A percentile compares a stretch with the other conserved stretches of the same genome.
Conservation (phyloP, 225 moss, liverwort and hornwort genomes). For the Physcomitrellopsis africana region DNA sequence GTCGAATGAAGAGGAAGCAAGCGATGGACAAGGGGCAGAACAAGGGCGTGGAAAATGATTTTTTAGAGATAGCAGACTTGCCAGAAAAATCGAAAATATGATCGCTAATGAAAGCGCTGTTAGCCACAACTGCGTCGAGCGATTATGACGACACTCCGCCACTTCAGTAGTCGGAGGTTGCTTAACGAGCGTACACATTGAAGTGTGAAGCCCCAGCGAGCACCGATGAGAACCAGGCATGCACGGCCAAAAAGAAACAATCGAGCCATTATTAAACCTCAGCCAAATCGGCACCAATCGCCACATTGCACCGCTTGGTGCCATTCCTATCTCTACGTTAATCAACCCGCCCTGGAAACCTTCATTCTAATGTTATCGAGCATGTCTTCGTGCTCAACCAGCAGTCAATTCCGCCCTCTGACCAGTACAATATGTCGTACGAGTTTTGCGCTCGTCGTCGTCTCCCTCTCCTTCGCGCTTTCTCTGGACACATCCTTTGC, state of each 20-base stretch:
- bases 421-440: constrained; percentile 27
- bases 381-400: constrained; percentile 12
- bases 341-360: constrained; percentile 17
- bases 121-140: constrained; percentile 35
- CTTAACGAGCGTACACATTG: constrained; percentile 33
- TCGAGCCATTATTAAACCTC: constrained; percentile 26
- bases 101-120: constrained; percentile 33
- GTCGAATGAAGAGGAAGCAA: background rate
- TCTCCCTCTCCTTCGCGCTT: constrained; percentile 30
- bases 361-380: constrained; percentile 20
- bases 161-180: constrained; percentile 24
- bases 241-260: constrained; percentile 38
- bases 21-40: background rate
- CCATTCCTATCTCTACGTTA: constrained; percentile 23
- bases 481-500: constrained; percentile 31
- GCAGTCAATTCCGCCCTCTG: constrained; percentile 24
- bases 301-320: constrained; percentile 42
- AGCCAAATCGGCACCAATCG: constrained; percentile 42
- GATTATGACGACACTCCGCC: constrained; percentile 28
- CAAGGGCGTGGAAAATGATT: background rate
- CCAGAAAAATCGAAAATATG: constrained; percentile 42
- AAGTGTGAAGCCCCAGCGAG: constrained; percentile 35
- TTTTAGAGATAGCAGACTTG: constrained; percentile 23
- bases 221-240: constrained; percentile 37
- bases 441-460: constrained; percentile 29